These are phyloP conservation scores for Cyclostephanos tholiformis DNA, from an alignment of 108 stramenopile genomes.

Conservation along the genomic window DNA sequence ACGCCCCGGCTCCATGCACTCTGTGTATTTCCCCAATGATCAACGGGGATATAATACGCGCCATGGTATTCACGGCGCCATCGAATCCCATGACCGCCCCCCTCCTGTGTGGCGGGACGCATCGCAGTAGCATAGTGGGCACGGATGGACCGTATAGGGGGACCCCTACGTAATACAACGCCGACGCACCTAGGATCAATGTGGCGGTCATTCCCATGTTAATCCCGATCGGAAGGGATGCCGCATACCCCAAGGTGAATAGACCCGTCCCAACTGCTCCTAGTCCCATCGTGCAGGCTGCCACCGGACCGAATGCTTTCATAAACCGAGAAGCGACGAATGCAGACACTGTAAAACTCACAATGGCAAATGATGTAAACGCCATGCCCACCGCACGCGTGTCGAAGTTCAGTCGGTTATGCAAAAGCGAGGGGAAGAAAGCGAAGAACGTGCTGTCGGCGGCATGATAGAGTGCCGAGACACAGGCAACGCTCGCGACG, in stretches of 20 bases:
- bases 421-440: conserved; percentile 72
- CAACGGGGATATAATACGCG: conserved; percentile 62
- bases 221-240: conserved; percentile 37
- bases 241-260: conserved; percentile 51
- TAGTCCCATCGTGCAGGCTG: conserved; percentile 67
- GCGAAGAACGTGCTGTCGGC: conserved; percentile 81
- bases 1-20: conserved; percentile 56
- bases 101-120: conserved; percentile 68
- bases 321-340: conserved; percentile 53
- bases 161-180: conserved; percentile 72
- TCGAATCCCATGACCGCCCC: conserved; percentile 80
- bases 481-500: conserved; percentile 69
- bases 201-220: conserved; percentile 10
- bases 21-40: conserved; percentile 69
- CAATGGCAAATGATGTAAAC: conserved; percentile 68
- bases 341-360: conserved; percentile 68
- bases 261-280: conserved; percentile 61
- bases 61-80: conserved; percentile 72
- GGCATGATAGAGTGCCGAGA: conserved; percentile 73
- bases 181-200: conserved; percentile 54
- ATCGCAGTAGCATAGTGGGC: conserved; percentile 77
- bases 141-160: conserved; percentile 81
- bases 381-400: conserved; percentile 64
- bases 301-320: conserved; percentile 59
- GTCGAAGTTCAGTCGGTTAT: conserved; percentile 47